These are phyloP conservation scores for Pseudogymnoascus sp. DNA, from an alignment of 2,329 filamentous ascomycete genomes.

Conservation along the genomic window DNA sequence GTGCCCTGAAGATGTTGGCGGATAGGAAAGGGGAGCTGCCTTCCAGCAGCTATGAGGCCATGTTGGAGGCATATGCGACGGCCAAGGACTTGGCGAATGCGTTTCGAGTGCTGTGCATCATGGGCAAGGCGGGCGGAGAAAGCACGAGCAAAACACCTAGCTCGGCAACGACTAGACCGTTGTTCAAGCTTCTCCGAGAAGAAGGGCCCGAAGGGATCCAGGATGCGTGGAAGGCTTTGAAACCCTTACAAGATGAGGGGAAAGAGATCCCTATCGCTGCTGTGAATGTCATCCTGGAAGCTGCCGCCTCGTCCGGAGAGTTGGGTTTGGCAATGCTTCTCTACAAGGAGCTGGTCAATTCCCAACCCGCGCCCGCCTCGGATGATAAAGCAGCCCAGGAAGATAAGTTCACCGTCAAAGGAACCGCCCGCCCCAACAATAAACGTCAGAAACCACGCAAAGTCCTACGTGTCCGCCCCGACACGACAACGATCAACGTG, in stretches of 20 bases:
- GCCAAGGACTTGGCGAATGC: slow-evolving; percentile 55
- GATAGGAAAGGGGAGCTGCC: slow-evolving; percentile 49
- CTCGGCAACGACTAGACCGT: slow-evolving; percentile 50
- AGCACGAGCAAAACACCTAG: slow-evolving; percentile 31
- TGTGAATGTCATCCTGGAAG: slow-evolving; percentile 35
- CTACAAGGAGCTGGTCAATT: slow-evolving; percentile 49
- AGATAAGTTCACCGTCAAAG: neutral
- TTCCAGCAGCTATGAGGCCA: slow-evolving; percentile 68
- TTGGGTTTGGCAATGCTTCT: slow-evolving; percentile 46
- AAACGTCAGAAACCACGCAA: neutral
- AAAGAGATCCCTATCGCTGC: slow-evolving; percentile 42
- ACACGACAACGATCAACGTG: slow-evolving; percentile 51
- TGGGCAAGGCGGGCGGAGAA: slow-evolving; percentile 54
- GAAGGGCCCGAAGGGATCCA: slow-evolving; percentile 36
- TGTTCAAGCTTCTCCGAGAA: slow-evolving; percentile 49
- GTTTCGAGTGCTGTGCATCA: slow-evolving; percentile 63
- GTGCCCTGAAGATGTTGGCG: slow-evolving; percentile 59
- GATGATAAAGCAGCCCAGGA: neutral
- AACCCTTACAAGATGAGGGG: slow-evolving; percentile 41
- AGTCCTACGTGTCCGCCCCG: neutral
- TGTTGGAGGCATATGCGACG: slow-evolving; percentile 61
- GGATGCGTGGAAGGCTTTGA: slow-evolving; percentile 48
- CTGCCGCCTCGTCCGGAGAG: slow-evolving; percentile 28
- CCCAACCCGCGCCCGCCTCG: slow-evolving; percentile 29
- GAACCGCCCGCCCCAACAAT: neutral